Percentiles rank a stretch among this genome's conserved stretches.
phyloP scores from a whole-genome alignment of 176 grass and related monocot genomes.

The Leersia perrieri region DNA sequence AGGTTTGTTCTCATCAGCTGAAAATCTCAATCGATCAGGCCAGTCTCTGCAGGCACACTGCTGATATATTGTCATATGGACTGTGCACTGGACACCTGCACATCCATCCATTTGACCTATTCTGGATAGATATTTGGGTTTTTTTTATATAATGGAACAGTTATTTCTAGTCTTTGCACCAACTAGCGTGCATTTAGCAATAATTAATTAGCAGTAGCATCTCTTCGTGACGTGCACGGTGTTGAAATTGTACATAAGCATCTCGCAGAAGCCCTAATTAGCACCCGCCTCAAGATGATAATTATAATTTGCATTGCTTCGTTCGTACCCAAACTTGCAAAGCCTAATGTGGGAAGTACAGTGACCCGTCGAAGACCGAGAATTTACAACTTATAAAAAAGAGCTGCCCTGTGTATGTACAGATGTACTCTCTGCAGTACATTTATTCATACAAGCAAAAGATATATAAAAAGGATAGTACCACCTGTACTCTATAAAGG shows the following conservation, averaged over 20 bases:
- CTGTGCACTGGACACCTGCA: not conserved
- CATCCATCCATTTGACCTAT: not conserved
- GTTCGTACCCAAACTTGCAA: not conserved
- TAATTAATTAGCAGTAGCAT: not conserved
- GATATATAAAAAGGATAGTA: not conserved
- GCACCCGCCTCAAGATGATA: not conserved
- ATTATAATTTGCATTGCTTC: too few relatives aligned
- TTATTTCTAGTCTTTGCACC: too few relatives aligned
- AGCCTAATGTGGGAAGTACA: not conserved
- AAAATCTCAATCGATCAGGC: not conserved
- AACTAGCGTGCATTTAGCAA: too few relatives aligned
- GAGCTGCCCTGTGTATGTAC: not conserved
- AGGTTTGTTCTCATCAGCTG: not conserved
- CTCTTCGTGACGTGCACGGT: not conserved
- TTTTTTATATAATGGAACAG: too few relatives aligned
- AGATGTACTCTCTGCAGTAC: not conserved
- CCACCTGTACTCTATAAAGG: not conserved
- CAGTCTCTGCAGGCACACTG: not conserved
- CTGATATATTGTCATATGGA: not conserved
- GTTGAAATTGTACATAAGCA: not conserved
- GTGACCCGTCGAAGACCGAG: not conserved
- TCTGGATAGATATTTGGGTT: too few relatives aligned
- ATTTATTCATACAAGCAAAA: not conserved
- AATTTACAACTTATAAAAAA: not conserved
- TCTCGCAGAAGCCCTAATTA: not conserved